These are phyloP conservation scores for Malassezia vespertilionis DNA, from an alignment of 1,284 basidiomycete species.

Conservation along the genomic window DNA sequence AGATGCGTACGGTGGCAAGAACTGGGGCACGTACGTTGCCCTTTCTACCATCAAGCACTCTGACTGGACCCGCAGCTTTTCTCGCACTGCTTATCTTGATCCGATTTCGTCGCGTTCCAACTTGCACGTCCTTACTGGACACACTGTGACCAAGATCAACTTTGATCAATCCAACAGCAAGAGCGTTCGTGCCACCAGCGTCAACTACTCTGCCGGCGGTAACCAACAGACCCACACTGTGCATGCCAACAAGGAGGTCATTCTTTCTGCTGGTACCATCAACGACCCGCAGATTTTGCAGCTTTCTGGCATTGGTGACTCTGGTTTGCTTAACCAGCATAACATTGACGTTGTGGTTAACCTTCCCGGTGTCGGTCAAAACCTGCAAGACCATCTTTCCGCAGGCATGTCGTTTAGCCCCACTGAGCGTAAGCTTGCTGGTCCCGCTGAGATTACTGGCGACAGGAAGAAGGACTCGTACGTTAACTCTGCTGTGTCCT, in stretches of 20 bases:
- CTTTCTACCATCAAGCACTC: constrained; percentile 25
- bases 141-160: constrained; percentile 27
- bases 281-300: constrained; percentile 52
- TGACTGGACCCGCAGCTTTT: constrained; percentile 30
- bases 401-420: constrained; percentile 22
- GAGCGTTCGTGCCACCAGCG: constrained; percentile 22
- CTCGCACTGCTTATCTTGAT: constrained; percentile 33
- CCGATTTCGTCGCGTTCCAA: constrained; percentile 27
- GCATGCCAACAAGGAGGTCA: constrained; percentile 36
- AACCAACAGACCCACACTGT: constrained; percentile 20
- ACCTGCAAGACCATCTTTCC: constrained; percentile 52
- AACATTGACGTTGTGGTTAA: constrained; percentile 50
- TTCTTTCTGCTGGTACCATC: constrained; percentile 42
- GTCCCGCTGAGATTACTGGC: constrained; percentile 16
- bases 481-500: constrained; percentile 34
- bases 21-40: constrained; percentile 30
- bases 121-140: constrained; percentile 34
- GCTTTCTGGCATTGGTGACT: constrained; percentile 52
- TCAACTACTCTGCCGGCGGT: constrained; percentile 24
- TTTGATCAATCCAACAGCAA: constrained; percentile 16
- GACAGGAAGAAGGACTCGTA: constrained; percentile 23
- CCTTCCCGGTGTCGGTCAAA: constrained; percentile 53
- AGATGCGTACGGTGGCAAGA: constrained; percentile 28
- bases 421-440: constrained; percentile 7
- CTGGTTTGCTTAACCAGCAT: constrained; percentile 48